Evolutionary conservation across 2,329 filamentous ascomycete species (phyloP).

Genomic region (Fusarium palustre): DNA sequence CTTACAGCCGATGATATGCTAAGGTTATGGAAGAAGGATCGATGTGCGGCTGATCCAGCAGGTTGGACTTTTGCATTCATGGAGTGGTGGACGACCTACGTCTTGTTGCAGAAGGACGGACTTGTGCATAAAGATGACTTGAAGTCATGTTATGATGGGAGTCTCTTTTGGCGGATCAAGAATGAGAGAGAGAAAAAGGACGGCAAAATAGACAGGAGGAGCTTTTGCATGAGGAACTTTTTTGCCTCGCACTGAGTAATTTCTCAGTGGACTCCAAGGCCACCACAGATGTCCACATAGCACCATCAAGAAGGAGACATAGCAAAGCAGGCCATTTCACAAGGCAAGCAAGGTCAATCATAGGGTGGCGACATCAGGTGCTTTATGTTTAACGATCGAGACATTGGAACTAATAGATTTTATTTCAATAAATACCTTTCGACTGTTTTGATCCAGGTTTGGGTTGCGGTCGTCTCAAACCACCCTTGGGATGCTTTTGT

Average conservation of each 20-base stretch:
- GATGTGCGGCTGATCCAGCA: conserved; percentile 43
- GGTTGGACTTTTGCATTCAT: conserved; percentile 37
- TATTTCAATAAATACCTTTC: conserved; percentile 25
- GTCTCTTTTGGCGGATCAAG: conserved; percentile 39
- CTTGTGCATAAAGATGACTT: conserved; percentile 66
- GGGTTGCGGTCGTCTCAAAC: conserved; percentile 10
- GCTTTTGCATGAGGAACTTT: conserved; percentile 3
- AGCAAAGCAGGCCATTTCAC: not conserved
- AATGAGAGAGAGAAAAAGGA: conserved; percentile 12
- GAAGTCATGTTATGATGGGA: conserved; percentile 43
- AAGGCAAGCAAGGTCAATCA: not conserved
- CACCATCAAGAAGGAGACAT: no score
- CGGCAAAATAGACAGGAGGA: not conserved
- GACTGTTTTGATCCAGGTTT: conserved; percentile 14
- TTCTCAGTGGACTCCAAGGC: no score
- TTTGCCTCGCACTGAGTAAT: not conserved
- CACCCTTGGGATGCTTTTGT: conserved; percentile 17
- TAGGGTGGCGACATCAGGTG: not conserved
- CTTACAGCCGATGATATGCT: conserved; percentile 54
- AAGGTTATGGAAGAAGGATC: conserved; percentile 54
- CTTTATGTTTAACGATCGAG: not conserved
- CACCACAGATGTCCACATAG: no score
- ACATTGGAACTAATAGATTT: conserved; percentile 24
- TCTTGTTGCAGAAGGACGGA: conserved; percentile 66
- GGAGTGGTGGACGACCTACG: conserved; percentile 57